Evolutionary conservation across 257 asterid genomes (phyloP).

Genomic region (Orobanche coerulescens): DNA sequence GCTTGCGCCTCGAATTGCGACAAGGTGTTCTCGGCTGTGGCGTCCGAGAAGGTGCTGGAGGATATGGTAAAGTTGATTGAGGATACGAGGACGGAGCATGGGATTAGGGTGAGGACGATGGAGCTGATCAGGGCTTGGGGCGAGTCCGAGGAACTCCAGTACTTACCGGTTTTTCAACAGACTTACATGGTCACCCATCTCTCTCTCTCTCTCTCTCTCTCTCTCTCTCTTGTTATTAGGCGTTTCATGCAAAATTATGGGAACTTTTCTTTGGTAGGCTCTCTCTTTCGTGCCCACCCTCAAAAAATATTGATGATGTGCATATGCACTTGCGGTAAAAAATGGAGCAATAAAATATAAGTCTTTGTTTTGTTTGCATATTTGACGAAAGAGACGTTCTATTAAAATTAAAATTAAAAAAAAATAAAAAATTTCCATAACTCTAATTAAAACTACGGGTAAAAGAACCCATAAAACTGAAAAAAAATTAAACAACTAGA

Average conservation of each 20-base stretch:
- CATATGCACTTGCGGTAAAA: too few species aligned
- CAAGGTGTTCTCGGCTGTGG: conserved; percentile 80
- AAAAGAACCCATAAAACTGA: too few species aligned
- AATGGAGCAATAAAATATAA: too few species aligned
- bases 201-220: not conserved
- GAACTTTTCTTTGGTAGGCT: too few species aligned
- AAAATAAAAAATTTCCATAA: too few species aligned
- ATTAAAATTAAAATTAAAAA: too few species aligned
- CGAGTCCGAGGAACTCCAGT: conserved; percentile 67
- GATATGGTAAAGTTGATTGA: conserved; percentile 81
- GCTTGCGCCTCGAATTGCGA: conserved; percentile 86
- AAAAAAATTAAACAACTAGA: too few species aligned
- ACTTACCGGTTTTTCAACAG: conserved; percentile 85
- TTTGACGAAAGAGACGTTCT: too few species aligned
- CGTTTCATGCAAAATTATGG: not conserved
- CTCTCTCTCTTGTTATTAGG: not conserved
- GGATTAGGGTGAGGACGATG: conserved; percentile 57
- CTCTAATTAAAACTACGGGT: too few species aligned
- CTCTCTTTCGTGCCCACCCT: too few species aligned
- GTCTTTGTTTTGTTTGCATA: too few species aligned
- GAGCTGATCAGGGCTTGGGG: conserved; percentile 90
- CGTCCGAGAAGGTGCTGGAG: conserved; percentile 85
- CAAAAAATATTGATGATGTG: too few species aligned
- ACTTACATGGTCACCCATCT: conserved; percentile 49
- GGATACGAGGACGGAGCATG: conserved; percentile 66